These are phyloP conservation scores for Plantago major DNA, from an alignment of 257 asterid genomes.

Conservation along the genomic window DNA sequence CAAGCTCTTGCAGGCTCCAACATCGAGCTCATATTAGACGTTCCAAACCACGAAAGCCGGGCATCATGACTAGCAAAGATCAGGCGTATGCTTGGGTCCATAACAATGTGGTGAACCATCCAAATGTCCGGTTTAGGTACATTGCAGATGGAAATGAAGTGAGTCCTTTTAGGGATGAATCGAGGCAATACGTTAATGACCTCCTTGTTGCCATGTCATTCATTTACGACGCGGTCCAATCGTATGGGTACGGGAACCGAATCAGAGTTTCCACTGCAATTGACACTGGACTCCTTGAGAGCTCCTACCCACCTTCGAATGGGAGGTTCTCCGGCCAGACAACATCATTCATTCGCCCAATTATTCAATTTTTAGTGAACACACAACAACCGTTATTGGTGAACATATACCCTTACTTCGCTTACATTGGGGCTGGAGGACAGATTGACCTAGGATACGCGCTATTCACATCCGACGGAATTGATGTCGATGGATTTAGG, in stretches of 20 bases:
- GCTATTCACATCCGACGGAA: too few relatives aligned
- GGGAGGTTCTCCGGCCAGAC: slow-evolving; percentile 7
- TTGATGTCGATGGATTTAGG: too few relatives aligned
- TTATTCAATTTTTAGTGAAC: slow-evolving; percentile 23
- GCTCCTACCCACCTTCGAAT: slow-evolving; percentile 31
- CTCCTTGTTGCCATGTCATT: slow-evolving; percentile 31
- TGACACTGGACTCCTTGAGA: slow-evolving; percentile 14
- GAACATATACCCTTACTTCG: too few relatives aligned
- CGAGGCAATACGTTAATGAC: too few relatives aligned
- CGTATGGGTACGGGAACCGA: not conserved
- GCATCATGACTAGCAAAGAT: slow-evolving; percentile 10
- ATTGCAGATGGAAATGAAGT: too few relatives aligned
- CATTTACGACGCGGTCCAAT: slow-evolving; percentile 23
- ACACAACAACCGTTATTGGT: too few relatives aligned
- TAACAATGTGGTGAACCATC: too few relatives aligned
- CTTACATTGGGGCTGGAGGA: too few relatives aligned
- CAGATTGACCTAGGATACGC: too few relatives aligned
- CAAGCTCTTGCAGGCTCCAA: slow-evolving; percentile 25
- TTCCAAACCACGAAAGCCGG: slow-evolving; percentile 19
- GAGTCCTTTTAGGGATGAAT: too few relatives aligned
- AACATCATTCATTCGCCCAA: slow-evolving; percentile 16
- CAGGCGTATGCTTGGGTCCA: too few relatives aligned
- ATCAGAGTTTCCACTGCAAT: slow-evolving; percentile 39
- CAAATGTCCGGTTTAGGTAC: too few relatives aligned
- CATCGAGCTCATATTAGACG: slow-evolving; percentile 34